A percentile compares a stretch with the other conserved stretches of the same genome.
phyloP scores from a whole-genome alignment of 1,139 yeast species.

The Saccharomyces pastorianus region DNA sequence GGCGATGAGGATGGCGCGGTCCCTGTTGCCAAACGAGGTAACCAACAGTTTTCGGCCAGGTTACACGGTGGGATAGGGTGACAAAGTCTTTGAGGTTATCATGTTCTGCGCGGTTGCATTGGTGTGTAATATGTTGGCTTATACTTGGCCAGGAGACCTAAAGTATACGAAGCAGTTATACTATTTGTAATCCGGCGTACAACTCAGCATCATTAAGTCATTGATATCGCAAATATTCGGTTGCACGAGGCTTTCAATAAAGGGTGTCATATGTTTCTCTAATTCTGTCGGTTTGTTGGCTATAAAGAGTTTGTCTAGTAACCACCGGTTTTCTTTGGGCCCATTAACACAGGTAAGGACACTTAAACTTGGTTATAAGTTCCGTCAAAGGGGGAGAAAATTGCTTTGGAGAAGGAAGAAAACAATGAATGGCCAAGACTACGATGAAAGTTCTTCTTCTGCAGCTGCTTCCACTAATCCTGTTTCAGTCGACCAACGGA shows the following conservation, averaged over 20 bases:
- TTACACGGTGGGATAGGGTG: not conserved
- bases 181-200: not conserved
- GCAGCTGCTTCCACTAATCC: not conserved
- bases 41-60: not conserved
- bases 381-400: not conserved
- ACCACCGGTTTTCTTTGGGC: not conserved
- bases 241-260: constrained; percentile 1
- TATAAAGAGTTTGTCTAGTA: not conserved
- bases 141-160: not conserved
- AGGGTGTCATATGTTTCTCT: not conserved
- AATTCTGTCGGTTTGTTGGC: constrained; percentile 1
- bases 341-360: not conserved
- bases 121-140: not conserved
- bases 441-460: not conserved
- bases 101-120: not conserved
- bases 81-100: not conserved
- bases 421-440: not conserved
- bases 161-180: not conserved
- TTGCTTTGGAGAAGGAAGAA: not conserved
- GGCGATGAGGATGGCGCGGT: not conserved
- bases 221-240: not conserved
- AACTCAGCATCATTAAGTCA: not conserved
- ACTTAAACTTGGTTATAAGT: not conserved
- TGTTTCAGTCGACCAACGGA: not conserved
- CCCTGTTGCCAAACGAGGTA: not conserved